These are phyloP conservation scores for Fonsecaea erecta DNA, from an alignment of 2,329 filamentous ascomycete genomes.

Conservation along the genomic window DNA sequence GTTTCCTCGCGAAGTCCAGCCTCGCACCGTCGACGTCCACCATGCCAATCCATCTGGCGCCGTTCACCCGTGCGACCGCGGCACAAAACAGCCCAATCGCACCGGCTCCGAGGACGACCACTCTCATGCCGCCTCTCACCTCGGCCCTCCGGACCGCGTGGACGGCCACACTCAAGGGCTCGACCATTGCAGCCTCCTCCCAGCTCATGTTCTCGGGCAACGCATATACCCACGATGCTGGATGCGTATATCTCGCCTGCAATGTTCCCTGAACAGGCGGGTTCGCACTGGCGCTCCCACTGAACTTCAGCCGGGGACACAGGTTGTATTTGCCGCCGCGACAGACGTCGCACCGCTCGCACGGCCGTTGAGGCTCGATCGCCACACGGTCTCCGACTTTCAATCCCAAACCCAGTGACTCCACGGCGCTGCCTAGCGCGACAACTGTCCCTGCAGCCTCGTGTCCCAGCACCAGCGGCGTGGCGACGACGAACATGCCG, in stretches of 20 bases:
- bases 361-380: conserved; percentile 86
- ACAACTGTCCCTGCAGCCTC: conserved; percentile 79
- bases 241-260: conserved; percentile 64
- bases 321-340: conserved; percentile 64
- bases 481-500: conserved; percentile 78
- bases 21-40: conserved; percentile 63
- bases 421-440: conserved; percentile 51
- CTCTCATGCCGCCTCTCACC: conserved; percentile 58
- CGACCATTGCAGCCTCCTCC: conserved; percentile 59
- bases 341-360: conserved; percentile 59
- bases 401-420: too few species aligned
- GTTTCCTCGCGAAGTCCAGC: conserved; percentile 62
- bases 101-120: conserved; percentile 64
- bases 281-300: conserved; percentile 62
- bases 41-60: conserved; percentile 60
- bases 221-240: conserved; percentile 54
- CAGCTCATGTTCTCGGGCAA: background rate
- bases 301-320: conserved; percentile 63
- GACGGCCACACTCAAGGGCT: conserved; percentile 38
- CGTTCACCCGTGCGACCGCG: conserved; percentile 59
- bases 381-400: conserved; percentile 79
- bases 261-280: conserved; percentile 68
- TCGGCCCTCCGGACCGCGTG: conserved; percentile 57
- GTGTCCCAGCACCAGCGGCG: conserved; percentile 79
- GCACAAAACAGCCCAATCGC: conserved; percentile 64